Conservation (phyloP, 2,329 filamentous ascomycete genomes). For the Emmonsiellopsis sp. region DNA sequence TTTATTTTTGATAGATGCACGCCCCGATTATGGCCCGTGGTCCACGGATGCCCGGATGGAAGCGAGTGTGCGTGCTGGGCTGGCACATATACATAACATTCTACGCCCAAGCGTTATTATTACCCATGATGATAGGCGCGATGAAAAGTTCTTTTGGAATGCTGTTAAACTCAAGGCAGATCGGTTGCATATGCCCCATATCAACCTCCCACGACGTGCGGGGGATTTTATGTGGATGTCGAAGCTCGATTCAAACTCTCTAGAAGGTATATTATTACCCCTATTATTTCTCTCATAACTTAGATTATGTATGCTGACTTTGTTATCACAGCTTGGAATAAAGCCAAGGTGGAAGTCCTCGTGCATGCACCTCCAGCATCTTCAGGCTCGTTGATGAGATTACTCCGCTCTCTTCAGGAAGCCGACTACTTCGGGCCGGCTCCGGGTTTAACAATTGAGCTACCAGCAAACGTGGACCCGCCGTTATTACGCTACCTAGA, state of each 20-base stretch:
- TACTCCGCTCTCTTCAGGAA: conserved; percentile 63
- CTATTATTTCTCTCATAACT: background rate
- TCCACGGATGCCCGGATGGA: conserved; percentile 64
- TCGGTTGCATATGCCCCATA: conserved; percentile 50
- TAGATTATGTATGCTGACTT: conserved; percentile 7
- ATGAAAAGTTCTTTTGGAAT: conserved; percentile 59
- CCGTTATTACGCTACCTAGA: conserved; percentile 55
- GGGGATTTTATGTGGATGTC: conserved; percentile 65
- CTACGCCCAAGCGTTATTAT: conserved; percentile 71
- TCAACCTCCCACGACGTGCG: conserved; percentile 60
- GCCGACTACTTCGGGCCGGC: conserved; percentile 65
- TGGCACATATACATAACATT: conserved; percentile 62
- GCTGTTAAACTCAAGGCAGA: conserved; percentile 49
- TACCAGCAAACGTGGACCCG: conserved; percentile 61
- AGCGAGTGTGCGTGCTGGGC: conserved; percentile 51
- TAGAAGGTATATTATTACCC: conserved; percentile 44
- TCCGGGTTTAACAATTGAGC: conserved; percentile 74
- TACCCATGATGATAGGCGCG: conserved; percentile 55
- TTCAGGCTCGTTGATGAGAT: conserved; percentile 63
- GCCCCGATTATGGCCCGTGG: conserved; percentile 60
- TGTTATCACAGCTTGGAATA: conserved; percentile 59
- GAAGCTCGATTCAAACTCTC: conserved; percentile 61
- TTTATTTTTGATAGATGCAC: conserved; percentile 45
- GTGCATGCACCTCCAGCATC: conserved; percentile 64
- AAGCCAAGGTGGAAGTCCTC: conserved; percentile 68